These are phyloP conservation scores for Aspergillus aculeatus DNA, from an alignment of 2,329 filamentous ascomycete species.

Conservation along the genomic window DNA sequence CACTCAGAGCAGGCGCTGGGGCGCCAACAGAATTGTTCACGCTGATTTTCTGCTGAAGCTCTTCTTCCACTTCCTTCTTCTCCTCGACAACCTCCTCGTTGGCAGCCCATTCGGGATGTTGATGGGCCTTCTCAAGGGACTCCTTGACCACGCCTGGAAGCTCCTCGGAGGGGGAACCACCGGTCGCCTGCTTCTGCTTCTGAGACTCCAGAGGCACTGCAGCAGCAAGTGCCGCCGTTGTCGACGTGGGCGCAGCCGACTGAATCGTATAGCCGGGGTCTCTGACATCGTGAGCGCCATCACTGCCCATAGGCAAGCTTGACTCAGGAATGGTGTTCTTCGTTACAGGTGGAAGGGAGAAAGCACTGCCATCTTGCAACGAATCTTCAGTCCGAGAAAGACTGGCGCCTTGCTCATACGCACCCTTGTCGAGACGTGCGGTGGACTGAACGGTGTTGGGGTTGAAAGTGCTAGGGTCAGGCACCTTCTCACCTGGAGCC, in stretches of 20 bases:
- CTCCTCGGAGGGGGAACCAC: slow-evolving; percentile 23
- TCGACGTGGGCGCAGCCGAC: slow-evolving; percentile 51
- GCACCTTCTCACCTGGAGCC: slow-evolving; percentile 76
- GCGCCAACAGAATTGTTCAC: slow-evolving; percentile 37
- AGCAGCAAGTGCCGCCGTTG: slow-evolving; percentile 47
- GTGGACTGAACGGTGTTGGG: slow-evolving; percentile 68
- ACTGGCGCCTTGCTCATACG: slow-evolving; percentile 74
- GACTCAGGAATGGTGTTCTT: slow-evolving; percentile 77
- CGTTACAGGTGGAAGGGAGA: slow-evolving; percentile 56
- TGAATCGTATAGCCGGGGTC: slow-evolving; percentile 55
- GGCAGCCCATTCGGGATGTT: slow-evolving; percentile 68
- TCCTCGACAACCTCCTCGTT: slow-evolving; percentile 68
- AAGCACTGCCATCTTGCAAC: slow-evolving; percentile 36
- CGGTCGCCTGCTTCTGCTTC: slow-evolving; percentile 22
- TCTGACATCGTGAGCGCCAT: slow-evolving; percentile 37
- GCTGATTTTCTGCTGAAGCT: slow-evolving; percentile 60
- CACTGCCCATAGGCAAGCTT: slow-evolving; percentile 66
- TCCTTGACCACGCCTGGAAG: slow-evolving; percentile 48
- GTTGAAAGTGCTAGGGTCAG: slow-evolving; percentile 63
- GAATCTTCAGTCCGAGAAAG: slow-evolving; percentile 42
- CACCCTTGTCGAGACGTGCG: slow-evolving; percentile 70
- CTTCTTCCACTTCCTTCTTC: slow-evolving; percentile 71
- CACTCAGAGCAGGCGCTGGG: slow-evolving; percentile 43
- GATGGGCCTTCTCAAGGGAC: slow-evolving; percentile 52
- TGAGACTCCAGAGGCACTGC: slow-evolving; percentile 45